Evolutionary conservation across 305 asterid genomes (phyloP).

Genomic region (Salvia sclarea): DNA sequence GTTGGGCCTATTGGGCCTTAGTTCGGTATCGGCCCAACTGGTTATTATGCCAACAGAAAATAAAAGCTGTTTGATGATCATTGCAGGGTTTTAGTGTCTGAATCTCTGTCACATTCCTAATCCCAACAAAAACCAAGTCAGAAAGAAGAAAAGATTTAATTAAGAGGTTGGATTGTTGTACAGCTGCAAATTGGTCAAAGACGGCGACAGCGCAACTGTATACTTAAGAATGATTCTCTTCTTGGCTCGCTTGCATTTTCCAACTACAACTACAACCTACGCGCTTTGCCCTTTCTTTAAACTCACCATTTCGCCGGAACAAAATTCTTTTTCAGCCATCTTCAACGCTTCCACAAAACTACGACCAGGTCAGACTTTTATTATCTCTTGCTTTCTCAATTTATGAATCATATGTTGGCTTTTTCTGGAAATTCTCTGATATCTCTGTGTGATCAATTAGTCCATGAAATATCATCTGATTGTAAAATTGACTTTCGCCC

Average conservation of each 20-base stretch:
- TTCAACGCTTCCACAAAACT: not conserved
- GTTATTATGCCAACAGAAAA: too few species aligned
- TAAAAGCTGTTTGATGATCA: too few species aligned
- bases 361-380: not conserved
- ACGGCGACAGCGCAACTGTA: constrained; percentile 13
- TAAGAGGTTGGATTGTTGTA: not conserved
- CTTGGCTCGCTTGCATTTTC: not conserved
- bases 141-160: not conserved
- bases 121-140: not conserved
- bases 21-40: too few species aligned
- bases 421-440: not conserved
- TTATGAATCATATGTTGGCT: not conserved
- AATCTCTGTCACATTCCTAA: not conserved
- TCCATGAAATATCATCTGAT: not conserved
- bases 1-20: too few species aligned
- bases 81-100: not conserved
- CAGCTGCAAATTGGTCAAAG: constrained; percentile 9
- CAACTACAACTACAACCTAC: not conserved
- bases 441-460: too few species aligned
- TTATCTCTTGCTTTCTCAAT: not conserved
- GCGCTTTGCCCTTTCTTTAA: not conserved
- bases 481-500: not conserved
- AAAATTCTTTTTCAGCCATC: not conserved
- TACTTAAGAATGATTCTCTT: not conserved
- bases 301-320: not conserved